These are phyloP conservation scores for Tylopilus sp. DNA, from an alignment of 768 basidiomycete species.

Conservation along the genomic window DNA sequence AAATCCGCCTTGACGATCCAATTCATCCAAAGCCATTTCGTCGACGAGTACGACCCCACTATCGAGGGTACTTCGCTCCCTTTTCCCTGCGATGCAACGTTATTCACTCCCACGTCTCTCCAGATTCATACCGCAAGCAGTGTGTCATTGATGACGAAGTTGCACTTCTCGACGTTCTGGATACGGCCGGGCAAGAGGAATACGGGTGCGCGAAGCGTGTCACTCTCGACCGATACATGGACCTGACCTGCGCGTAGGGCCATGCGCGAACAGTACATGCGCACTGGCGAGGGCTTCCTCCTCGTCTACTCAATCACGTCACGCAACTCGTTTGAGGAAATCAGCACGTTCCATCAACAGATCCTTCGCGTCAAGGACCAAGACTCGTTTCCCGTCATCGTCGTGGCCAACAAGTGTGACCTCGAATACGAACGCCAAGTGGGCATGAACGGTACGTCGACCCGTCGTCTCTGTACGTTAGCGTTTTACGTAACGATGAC, in stretches of 20 bases:
- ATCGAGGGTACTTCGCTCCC: slow-evolving; percentile 66
- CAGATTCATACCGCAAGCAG: slow-evolving; percentile 96
- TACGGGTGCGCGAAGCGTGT: slow-evolving; percentile 82
- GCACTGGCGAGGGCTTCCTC: slow-evolving; percentile 96
- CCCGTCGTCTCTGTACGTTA: neutral
- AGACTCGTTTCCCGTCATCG: slow-evolving; percentile 91
- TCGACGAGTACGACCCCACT: slow-evolving; percentile 92
- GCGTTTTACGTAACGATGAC: neutral
- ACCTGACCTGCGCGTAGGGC: slow-evolving; percentile 49
- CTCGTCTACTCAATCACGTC: slow-evolving; percentile 99
- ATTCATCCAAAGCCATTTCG: slow-evolving; percentile 95
- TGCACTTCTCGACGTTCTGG: slow-evolving; percentile 93
- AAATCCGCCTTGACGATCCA: slow-evolving; percentile 97
- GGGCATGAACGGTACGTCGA: slow-evolving; percentile 78
- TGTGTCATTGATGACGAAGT: slow-evolving; percentile 98
- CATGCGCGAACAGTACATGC: slow-evolving; percentile 99
- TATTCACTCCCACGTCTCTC: neutral
- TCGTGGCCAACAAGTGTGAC: slow-evolving; percentile 98
- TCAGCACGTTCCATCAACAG: slow-evolving; percentile 93
- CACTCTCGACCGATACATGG: no score
- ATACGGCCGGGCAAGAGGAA: slow-evolving; percentile 98
- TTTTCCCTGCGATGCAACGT: neutral
- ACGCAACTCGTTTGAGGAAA: slow-evolving; percentile 95
- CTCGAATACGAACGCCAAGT: slow-evolving; percentile 96
- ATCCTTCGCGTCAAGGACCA: slow-evolving; percentile 96